Base-by-base conservation (phyloP, 176 grass and related monocot genomes). In the Luzula sylvatica region DNA sequence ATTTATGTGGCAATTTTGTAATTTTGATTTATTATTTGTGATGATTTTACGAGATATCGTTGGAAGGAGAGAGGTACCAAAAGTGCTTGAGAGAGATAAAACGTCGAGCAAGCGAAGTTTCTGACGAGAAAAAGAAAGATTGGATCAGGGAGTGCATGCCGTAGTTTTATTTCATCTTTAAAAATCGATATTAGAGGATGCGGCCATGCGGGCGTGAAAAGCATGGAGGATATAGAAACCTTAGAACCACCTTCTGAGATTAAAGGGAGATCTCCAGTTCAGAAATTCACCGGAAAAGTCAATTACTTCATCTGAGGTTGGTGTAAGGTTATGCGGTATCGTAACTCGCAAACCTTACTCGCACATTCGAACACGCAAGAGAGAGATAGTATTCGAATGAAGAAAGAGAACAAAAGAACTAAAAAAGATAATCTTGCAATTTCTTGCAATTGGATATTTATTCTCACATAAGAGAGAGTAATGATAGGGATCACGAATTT, bases 61-160 rank as follows among this genome's bases (percentile, higher is more conserved):
- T 88, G 1, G 75, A 65, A 2, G 73, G 80, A 2, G 77, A 70
- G 50, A 85, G 83, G 21, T 89, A 65, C 70, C 84, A 96, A 66
- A 89, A 65, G 46, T 96, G 90, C 52, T 58, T 89, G 22, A 86
- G 80, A 48, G 90, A 96, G 70, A 86, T 89, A 16, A 53, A 74
- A 65, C 78, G 76, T 20, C 71, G 85, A 9, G 80, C 74, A 6
- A 39, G 49, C 56, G 80, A 84, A 30, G 74, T 88, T 0, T 74
- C 77, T 40, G 74, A 96, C 42, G 67, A 70, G 53, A 73, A 84
- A 20, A 84, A 88, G 65, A 76, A 82, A 62, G 89, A 95, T 21
- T 95, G 89, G 92, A 44, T 98, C 85, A 65, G 92, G 92, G 40
- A 98, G 92, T 57, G 81, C 92, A 49, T 98, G 85, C 56, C 85